phyloP scores from a whole-genome alignment of 345 rosid species.

The Linum tenue region DNA sequence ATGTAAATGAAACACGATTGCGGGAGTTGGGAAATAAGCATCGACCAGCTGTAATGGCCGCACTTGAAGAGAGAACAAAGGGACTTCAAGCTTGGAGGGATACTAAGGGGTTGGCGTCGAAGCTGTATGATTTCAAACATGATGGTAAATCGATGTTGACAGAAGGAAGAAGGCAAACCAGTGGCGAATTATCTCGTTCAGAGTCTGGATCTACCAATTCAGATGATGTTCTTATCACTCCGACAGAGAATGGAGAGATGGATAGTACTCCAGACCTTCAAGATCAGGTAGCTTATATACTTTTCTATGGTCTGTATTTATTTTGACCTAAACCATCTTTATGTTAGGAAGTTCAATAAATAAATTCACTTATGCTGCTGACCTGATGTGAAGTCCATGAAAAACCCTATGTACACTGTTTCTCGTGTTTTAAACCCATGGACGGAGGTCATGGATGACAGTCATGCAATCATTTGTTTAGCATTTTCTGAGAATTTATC shows the following conservation, averaged over 20 bases:
- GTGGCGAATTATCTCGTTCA: conserved; percentile 57
- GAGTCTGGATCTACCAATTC: conserved; percentile 71
- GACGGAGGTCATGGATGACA: too few relatives aligned
- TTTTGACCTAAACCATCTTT: background rate
- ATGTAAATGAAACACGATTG: conserved; percentile 70
- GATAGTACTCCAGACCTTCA: conserved; percentile 78
- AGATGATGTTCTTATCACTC: conserved; percentile 56
- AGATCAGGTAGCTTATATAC: conserved; percentile 52
- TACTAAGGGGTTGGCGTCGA: conserved; percentile 79
- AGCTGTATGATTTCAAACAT: conserved; percentile 72
- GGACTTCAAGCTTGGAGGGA: conserved; percentile 93
- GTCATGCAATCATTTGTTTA: background rate
- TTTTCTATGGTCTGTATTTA: background rate
- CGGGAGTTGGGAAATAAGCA: conserved; percentile 81
- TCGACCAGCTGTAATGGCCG: conserved; percentile 64
- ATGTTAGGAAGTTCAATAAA: background rate
- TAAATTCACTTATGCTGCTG: background rate
- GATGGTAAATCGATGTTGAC: conserved; percentile 63
- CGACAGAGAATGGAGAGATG: conserved; percentile 62
- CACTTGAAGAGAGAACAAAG: conserved; percentile 83
- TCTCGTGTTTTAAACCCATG: too few relatives aligned
- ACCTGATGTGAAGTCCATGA: background rate
- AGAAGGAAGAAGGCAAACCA: conserved; percentile 41
- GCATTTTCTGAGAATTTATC: background rate
- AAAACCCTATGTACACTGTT: too few relatives aligned